A percentile compares a stretch with the other conserved stretches of the same genome.
Conservation (phyloP, 1,139 yeast genomes). For the Debaryomyces nepalensis region DNA sequence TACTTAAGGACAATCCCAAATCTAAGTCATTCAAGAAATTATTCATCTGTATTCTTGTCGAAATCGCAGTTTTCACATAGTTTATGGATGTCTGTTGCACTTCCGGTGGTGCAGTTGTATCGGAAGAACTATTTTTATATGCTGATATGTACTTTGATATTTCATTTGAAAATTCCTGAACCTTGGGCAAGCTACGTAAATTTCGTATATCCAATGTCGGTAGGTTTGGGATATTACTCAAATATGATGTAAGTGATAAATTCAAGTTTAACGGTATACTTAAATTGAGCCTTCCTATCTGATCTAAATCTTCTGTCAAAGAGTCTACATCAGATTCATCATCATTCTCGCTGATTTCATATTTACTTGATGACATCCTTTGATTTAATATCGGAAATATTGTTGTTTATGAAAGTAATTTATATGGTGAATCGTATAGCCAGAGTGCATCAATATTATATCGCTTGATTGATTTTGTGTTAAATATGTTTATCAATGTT, state of each 20-base stretch:
- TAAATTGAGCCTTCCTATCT: conserved; percentile 45
- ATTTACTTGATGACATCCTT: not conserved
- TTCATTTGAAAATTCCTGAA: conserved; percentile 36
- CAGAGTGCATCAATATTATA: conserved; percentile 2
- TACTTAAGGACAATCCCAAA: conserved; percentile 53
- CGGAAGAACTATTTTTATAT: conserved; percentile 23
- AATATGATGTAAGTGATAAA: conserved; percentile 18
- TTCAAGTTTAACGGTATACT: conserved; percentile 21
- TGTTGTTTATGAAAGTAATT: too few relatives aligned
- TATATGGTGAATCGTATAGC: too few relatives aligned
- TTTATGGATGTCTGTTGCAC: conserved; percentile 21
- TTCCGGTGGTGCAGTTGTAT: conserved; percentile 13
- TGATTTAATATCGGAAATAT: too few relatives aligned
- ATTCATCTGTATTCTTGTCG: conserved; percentile 52
- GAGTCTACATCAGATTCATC: conserved; percentile 32
- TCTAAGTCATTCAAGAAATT: conserved; percentile 55
- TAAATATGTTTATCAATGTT: not conserved
- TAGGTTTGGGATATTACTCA: conserved; percentile 19
- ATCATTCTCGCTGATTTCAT: not conserved
- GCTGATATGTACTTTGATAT: conserved; percentile 34
- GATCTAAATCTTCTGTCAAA: conserved; percentile 48
- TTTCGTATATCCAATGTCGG: conserved; percentile 31
- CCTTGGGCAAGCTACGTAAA: conserved; percentile 19
- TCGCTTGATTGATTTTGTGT: conserved; percentile 2
- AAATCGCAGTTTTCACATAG: conserved; percentile 43